These are phyloP conservation scores for Gryganskiella cystojenkinii DNA, from an alignment of 192 early-diverging fungal species.

Conservation along the genomic window DNA sequence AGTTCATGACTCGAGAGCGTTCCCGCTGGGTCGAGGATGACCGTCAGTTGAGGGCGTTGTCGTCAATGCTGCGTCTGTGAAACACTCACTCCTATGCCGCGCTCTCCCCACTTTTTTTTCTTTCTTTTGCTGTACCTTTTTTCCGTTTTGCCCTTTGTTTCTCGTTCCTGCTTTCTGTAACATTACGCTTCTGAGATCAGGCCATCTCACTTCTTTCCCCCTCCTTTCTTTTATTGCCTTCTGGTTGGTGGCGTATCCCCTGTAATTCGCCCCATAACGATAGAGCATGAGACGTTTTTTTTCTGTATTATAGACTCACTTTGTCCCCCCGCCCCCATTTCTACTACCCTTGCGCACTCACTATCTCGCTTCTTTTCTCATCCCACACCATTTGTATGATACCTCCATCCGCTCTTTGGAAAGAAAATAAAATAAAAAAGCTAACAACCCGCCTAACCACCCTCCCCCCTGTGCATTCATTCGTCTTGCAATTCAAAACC, in stretches of 20 bases:
- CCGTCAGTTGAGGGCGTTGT: conserved; percentile 50
- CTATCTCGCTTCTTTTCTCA: not conserved
- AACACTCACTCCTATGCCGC: no score
- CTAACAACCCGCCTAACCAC: no score
- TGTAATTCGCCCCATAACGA: not conserved
- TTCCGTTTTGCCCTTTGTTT: no score
- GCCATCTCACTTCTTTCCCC: not conserved
- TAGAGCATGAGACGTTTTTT: not conserved
- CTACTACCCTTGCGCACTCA: not conserved
- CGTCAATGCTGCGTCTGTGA: conserved; percentile 51
- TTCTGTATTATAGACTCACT: no score
- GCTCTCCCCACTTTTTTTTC: no score
- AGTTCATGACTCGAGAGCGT: conserved; percentile 36
- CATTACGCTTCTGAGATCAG: not conserved
- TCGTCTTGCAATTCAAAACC: no score
- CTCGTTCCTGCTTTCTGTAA: no score
- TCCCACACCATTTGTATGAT: not conserved
- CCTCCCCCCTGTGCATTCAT: no score
- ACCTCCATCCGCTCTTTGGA: not conserved
- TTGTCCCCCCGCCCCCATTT: no score
- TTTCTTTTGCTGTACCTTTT: no score
- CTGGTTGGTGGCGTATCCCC: not conserved
- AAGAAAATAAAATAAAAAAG: not conserved
- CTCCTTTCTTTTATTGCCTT: not conserved
- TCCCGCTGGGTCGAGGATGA: conserved; percentile 51